Evolutionary conservation across 352 stramenopile genomes (phyloP), one percentile per base, ranked within the genome.

Genomic region (Pythium chondricola): DNA sequence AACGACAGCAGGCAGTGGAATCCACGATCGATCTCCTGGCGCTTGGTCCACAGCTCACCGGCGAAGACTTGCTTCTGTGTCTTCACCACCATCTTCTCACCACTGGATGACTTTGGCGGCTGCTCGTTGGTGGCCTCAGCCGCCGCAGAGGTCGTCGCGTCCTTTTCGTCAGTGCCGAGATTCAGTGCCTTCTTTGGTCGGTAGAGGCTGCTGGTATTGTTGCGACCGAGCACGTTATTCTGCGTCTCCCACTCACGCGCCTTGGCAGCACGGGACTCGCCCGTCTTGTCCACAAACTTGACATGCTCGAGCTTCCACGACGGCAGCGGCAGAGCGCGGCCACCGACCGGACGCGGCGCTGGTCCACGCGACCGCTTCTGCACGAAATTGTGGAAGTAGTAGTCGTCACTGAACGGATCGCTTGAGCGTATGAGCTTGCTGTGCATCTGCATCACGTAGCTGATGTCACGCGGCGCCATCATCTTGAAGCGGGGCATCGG

Each of bases 351-450:
- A 17, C 69, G 69, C 22, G 61, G 44, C 11, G 52, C 54, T 0
- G 58, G 52, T 13, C 44, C 65, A 13, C 77, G 74, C 30, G 68
- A 61, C 13, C 79, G 74, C 63, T 93, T 93, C 62, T 88, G 74
- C 61, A 80, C 63, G 33, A 76, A 87, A 52, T 91, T 91, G 61
- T 91, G 75, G 51, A 88, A 93, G 47, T 91, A 93, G 52, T 93
- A 91, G 61, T 93, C 82, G 52, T 93, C 82, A 56, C 79, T 93
- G 61, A 91, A 93, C 41, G 82, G 82, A 40, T 93, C 82, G 49
- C 79, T 90, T n/a, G 68, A 82, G 20, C 80, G 79, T 24, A 93
- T 68, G 66, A 82, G 76, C 70, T 93, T 93, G 73, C 87, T 80
- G 44, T 90, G 79, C 48, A 88, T 75, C 56, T 93, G 82, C 47